Conservation (phyloP, 2,329 filamentous ascomycete genomes). For the Trichophyton schoenleinii region DNA sequence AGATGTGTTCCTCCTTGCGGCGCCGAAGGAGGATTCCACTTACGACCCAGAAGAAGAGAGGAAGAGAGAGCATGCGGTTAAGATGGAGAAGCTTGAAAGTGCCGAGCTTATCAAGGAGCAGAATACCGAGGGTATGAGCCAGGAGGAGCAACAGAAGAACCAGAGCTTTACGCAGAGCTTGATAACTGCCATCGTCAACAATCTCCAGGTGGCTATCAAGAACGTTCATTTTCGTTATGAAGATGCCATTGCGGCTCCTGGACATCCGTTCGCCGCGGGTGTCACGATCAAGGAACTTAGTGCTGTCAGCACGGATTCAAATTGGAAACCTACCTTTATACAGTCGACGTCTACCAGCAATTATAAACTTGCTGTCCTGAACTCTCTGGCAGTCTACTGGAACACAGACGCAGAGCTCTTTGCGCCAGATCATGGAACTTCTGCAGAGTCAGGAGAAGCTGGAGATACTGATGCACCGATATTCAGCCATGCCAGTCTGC, state of each 20-base stretch:
- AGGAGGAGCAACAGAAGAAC: slow-evolving; percentile 92
- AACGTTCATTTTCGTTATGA: slow-evolving; percentile 98
- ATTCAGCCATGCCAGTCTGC: slow-evolving; percentile 57
- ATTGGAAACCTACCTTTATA: slow-evolving; percentile 94
- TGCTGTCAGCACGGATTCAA: slow-evolving; percentile 84
- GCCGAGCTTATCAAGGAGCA: slow-evolving; percentile 88
- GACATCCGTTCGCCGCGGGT: slow-evolving; percentile 87
- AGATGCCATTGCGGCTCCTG: slow-evolving; percentile 87
- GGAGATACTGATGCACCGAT: slow-evolving; percentile 49
- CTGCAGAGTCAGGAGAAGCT: slow-evolving; percentile 31
- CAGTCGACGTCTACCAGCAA: slow-evolving; percentile 71
- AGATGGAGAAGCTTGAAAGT: slow-evolving; percentile 97
- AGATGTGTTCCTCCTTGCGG: slow-evolving; percentile 90
- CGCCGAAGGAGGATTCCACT: slow-evolving; percentile 86
- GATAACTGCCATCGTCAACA: slow-evolving; percentile 94
- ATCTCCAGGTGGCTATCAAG: slow-evolving; percentile 92
- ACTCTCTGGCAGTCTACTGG: slow-evolving; percentile 90
- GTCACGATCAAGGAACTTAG: slow-evolving; percentile 92
- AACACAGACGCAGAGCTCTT: slow-evolving; percentile 84
- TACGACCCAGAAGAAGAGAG: slow-evolving; percentile 92
- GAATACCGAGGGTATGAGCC: slow-evolving; percentile 81
- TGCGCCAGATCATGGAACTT: slow-evolving; percentile 55
- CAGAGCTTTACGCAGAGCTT: slow-evolving; percentile 95
- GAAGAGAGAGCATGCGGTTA: slow-evolving; percentile 71
- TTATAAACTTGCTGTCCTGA: slow-evolving; percentile 85